These are phyloP conservation scores for Myriosclerotinia duriaeana DNA, from an alignment of 2,329 filamentous ascomycete genomes.

Conservation along the genomic window DNA sequence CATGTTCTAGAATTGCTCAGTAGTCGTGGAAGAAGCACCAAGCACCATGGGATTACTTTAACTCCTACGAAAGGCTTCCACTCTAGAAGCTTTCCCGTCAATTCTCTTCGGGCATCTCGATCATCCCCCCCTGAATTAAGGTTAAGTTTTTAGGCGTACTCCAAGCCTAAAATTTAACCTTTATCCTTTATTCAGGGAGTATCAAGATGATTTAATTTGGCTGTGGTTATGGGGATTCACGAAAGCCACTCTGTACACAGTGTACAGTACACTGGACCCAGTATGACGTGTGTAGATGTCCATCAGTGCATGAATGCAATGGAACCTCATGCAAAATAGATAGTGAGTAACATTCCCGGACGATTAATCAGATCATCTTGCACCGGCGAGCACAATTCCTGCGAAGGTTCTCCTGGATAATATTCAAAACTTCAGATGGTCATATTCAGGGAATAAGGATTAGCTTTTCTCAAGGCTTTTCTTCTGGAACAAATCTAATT, in stretches of 20 bases:
- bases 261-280: conserved; percentile 7
- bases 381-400: neutral
- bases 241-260: neutral
- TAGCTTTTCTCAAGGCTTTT: conserved; percentile 1
- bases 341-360: conserved; percentile 11
- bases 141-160: no score
- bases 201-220: conserved; percentile 16
- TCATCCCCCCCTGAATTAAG: no score
- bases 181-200: no score
- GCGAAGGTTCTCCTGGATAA: conserved; percentile 1
- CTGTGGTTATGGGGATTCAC: conserved; percentile 10
- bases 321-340: conserved; percentile 7
- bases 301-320: conserved; percentile 16
- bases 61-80: neutral
- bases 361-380: neutral
- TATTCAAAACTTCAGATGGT: neutral
- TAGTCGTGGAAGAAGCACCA: neutral
- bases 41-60: neutral
- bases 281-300: conserved; percentile 15
- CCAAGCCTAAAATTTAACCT: no score
- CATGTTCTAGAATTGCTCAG: neutral
- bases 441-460: conserved; percentile 1
- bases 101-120: conserved; percentile 5
- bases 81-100: conserved; percentile 1
- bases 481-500: conserved; percentile 11